Conservation (phyloP, 768 basidiomycete species). For the Mycena pura region DNA sequence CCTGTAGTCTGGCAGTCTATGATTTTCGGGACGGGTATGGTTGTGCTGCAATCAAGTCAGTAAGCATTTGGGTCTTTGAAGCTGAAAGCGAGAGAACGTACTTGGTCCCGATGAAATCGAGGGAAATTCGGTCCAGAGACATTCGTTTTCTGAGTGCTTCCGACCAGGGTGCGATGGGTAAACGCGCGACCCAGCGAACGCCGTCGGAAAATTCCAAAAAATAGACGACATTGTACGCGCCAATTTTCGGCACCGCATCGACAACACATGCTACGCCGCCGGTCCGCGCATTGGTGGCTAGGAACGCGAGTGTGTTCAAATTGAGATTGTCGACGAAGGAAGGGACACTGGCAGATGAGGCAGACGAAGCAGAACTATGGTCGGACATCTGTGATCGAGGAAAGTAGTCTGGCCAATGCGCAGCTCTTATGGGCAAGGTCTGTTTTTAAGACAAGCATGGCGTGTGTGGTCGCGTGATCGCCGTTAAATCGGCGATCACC, state of each 20-base stretch:
- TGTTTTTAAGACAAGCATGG: too few relatives aligned
- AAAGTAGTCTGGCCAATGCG: too few relatives aligned
- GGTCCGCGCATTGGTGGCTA: not conserved
- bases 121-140: slow-evolving; percentile 2
- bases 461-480: too few relatives aligned
- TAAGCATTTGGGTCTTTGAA: not conserved
- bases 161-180: slow-evolving; percentile 13
- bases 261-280: not conserved
- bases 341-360: not conserved
- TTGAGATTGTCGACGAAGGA: not conserved
- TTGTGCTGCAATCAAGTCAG: slow-evolving; percentile 4
- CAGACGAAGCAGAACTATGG: not conserved
- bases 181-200: slow-evolving; percentile 24
- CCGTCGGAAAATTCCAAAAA: slow-evolving; percentile 23
- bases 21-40: slow-evolving; percentile 25
- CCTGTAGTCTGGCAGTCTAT: slow-evolving; percentile 13
- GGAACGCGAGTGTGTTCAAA: not conserved
- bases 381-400: too few relatives aligned
- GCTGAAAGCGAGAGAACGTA: not conserved
- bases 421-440: too few relatives aligned
- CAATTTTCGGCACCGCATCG: not conserved
- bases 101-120: slow-evolving; percentile 14
- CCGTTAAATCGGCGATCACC: too few relatives aligned
- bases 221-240: slow-evolving; percentile 1
- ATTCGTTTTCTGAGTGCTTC: slow-evolving; percentile 14